Percentiles rank a stretch among this genome's conserved stretches.
These are phyloP conservation scores for Yamadazyma mexicana DNA, from an alignment of 1,139 yeast genomes.

Conservation along the genomic window DNA sequence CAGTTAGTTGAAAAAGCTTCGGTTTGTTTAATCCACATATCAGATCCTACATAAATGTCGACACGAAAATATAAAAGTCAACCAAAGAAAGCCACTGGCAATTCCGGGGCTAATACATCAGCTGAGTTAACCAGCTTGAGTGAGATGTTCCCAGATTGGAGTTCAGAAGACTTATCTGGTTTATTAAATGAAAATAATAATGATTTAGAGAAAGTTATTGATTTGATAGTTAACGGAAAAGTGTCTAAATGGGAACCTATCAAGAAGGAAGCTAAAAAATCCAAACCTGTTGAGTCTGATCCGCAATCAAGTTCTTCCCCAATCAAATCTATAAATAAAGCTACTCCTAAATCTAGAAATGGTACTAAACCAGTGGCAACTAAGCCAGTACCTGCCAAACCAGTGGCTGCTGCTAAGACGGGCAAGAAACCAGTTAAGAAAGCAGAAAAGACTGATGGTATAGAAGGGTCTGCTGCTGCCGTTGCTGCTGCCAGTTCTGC, in stretches of 20 bases:
- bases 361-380: conserved; percentile 3
- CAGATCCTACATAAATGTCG: conserved; percentile 20
- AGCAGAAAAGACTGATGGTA: conserved; percentile 9
- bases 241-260: conserved; percentile 62
- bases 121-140: conserved; percentile 56
- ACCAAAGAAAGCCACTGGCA: conserved; percentile 35
- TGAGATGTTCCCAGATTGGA: conserved; percentile 96
- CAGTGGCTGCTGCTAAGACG: conserved; percentile 9
- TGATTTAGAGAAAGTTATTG: conserved; percentile 78
- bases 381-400: conserved; percentile 8
- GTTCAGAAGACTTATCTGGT: conserved; percentile 75
- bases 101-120: conserved; percentile 11
- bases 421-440: conserved; percentile 10
- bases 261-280: conserved; percentile 48
- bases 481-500: conserved; percentile 14
- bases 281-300: conserved; percentile 3
- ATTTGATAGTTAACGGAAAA: conserved; percentile 82
- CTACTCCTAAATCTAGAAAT: conserved; percentile 4
- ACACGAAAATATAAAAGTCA: conserved; percentile 48
- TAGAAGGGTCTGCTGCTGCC: conserved; percentile 11
- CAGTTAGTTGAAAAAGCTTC: too few relatives aligned
- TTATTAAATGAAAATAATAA: conserved; percentile 71
- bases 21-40: too few relatives aligned
- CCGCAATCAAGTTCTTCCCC: not conserved
- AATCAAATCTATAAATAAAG: conserved; percentile 2